Percentiles rank a stretch among this genome's conserved stretches.
These are phyloP conservation scores for Dryadomyces quercus-mongolicae DNA, from an alignment of 2,329 filamentous ascomycete genomes.

Conservation along the genomic window DNA sequence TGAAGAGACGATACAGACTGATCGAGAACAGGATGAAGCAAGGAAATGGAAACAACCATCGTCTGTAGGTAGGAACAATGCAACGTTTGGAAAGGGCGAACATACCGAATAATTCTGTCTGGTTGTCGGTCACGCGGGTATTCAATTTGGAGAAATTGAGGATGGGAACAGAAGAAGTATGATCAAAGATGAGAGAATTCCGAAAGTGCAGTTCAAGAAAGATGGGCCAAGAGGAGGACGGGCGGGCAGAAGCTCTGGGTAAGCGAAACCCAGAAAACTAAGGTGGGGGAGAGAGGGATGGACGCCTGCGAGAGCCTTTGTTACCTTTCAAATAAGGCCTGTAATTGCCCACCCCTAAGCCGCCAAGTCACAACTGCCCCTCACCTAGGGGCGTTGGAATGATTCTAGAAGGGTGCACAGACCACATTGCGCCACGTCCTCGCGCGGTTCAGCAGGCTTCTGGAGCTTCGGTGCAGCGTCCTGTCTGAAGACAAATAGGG, in stretches of 20 bases:
- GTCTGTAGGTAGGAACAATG: background rate
- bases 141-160: background rate
- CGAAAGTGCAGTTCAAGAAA: background rate
- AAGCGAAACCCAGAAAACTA: slow-evolving; percentile 5
- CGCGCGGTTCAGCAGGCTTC: slow-evolving; percentile 9
- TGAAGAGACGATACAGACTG: background rate
- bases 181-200: background rate
- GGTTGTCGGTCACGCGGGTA: background rate
- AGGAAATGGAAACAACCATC: background rate
- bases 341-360: background rate
- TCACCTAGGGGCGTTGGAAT: slow-evolving; percentile 13
- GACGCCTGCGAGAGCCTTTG: slow-evolving; percentile 1
- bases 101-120: background rate
- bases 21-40: background rate
- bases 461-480: slow-evolving; percentile 14
- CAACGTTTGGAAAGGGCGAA: background rate
- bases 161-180: background rate
- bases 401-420: slow-evolving; percentile 16
- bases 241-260: slow-evolving; percentile 5
- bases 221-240: background rate
- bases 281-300: slow-evolving; percentile 6
- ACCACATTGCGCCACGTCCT: slow-evolving; percentile 9
- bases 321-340: slow-evolving; percentile 3
- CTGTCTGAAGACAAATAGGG: background rate
- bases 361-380: slow-evolving; percentile 1